Base-by-base conservation (phyloP, 2,329 filamentous ascomycete genomes). In the Fusarium sp. region DNA sequence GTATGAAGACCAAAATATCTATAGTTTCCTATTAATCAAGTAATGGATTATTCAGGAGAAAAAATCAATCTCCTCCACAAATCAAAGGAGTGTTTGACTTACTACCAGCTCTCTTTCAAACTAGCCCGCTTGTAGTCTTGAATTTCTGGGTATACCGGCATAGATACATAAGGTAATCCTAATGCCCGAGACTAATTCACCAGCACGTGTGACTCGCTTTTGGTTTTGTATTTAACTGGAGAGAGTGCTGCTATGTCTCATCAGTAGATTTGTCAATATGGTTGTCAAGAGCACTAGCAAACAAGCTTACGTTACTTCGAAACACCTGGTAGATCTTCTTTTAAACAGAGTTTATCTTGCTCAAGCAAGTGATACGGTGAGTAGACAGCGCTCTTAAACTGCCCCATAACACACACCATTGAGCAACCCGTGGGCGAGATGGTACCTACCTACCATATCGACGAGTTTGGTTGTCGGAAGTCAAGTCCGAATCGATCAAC, bases 391-490 rank as follows among this genome's bases (percentile, higher is more conserved):
- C 41, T 20, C 14, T 28, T 14, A 18, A 28, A 48, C 17, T 12
- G 24, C 54, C 57, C 35, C 66, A 48, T 54, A 70, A 58, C 28
- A 35, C 38, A 58, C 24, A 35, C 38, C 4, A 44, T 54, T 41
- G 51, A 65, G 66, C 57, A 70, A 66, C 28, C n/a, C 24, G 39
- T 58, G 39, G 18, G 44, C 36, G 17, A 47, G 61, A 65, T 67
- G 47, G 44, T 69, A 51, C 10, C n/a, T 24, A 51, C 24, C 26
- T 62, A n/a, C 28, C 22, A 36, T 24, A 14, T 39, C 17, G 14
- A 48, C 26, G 20, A 26, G 18, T 31, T 52, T 39, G 24, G 54
- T n/a, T 15, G 39, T 61, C 63, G 60, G 56, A 61, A 41, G 28
- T 38, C 28, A 54, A 26, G 33, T 61, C 70, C 66, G 72, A 74